phyloP scores from a whole-genome alignment of 108 stramenopile genomes.

The Epipyxis sp. region DNA sequence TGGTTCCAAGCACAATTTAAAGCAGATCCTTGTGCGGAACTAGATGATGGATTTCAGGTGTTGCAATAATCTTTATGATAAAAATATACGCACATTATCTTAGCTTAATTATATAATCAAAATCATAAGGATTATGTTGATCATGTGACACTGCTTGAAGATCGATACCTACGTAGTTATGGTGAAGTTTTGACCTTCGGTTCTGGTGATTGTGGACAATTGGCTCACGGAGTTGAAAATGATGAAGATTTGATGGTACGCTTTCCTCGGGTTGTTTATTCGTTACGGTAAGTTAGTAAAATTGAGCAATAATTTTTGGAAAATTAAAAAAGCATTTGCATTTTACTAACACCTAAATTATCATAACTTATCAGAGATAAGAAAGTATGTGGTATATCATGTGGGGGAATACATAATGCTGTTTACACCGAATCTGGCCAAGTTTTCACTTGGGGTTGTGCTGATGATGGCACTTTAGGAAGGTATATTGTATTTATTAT shows the following conservation, averaged over 20 bases:
- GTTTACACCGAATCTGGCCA: constrained; percentile 63
- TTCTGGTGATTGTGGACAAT: constrained; percentile 59
- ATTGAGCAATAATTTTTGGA: too few species aligned
- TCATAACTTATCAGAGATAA: too few species aligned
- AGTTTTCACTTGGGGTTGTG: constrained; percentile 82
- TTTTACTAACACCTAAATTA: too few species aligned
- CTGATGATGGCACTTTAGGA: constrained; percentile 79
- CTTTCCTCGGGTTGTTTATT: constrained; percentile 39
- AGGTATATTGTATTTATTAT: too few species aligned
- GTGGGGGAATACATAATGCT: constrained; percentile 73
- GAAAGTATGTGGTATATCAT: constrained; percentile 56
- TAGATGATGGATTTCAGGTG: constrained; percentile 12
- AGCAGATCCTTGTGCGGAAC: not conserved
- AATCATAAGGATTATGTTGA: constrained; percentile 29
- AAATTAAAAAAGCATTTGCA: constrained; percentile 6
- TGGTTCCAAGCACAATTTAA: constrained; percentile 10
- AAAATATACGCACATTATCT: not conserved
- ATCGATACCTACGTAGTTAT: constrained; percentile 23
- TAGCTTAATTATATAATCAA: not conserved
- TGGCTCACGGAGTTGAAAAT: constrained; percentile 44
- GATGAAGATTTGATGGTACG: constrained; percentile 23
- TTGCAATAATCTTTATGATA: too few species aligned
- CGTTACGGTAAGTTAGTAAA: too few species aligned
- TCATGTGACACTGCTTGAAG: constrained; percentile 15
- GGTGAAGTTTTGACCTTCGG: constrained; percentile 50